phyloP scores from a whole-genome alignment of 305 asterid species.

The Rubia balearica region DNA sequence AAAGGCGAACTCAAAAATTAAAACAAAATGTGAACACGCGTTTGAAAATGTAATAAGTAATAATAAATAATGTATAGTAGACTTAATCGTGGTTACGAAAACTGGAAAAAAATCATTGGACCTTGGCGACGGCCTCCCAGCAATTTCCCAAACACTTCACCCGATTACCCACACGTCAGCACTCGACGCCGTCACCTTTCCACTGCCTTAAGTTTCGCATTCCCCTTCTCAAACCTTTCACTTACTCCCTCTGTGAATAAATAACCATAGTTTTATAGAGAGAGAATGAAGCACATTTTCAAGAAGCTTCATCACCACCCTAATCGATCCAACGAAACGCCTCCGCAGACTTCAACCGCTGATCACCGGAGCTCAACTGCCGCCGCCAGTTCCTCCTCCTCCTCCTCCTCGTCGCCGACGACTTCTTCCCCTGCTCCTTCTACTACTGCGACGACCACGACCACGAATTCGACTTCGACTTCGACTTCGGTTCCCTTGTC shows the following conservation, averaged over 20 bases:
- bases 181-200: background rate
- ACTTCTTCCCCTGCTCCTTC: constrained; percentile 21
- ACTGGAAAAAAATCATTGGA: background rate
- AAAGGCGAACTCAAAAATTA: too few species aligned
- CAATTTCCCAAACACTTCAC: background rate
- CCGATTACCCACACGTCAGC: background rate
- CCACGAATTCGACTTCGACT: too few species aligned
- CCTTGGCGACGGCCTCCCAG: background rate
- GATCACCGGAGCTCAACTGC: constrained; percentile 24
- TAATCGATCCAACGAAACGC: constrained; percentile 36
- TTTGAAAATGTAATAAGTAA: too few species aligned
- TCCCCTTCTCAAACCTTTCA: background rate
- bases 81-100: too few species aligned
- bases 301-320: constrained; percentile 37
- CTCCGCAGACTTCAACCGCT: constrained; percentile 12
- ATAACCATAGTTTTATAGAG: background rate
- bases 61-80: too few species aligned
- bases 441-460: constrained; percentile 11
- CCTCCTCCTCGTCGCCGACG: constrained; percentile 9
- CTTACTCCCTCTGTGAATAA: background rate
- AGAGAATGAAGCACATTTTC: constrained; percentile 40
- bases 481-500: constrained; percentile 13
- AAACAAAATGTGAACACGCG: too few species aligned
- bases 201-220: constrained; percentile 6
- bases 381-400: constrained; percentile 8